phyloP scores from a whole-genome alignment of 768 basidiomycete genomes.

The Dioszegia aurantiaca region DNA sequence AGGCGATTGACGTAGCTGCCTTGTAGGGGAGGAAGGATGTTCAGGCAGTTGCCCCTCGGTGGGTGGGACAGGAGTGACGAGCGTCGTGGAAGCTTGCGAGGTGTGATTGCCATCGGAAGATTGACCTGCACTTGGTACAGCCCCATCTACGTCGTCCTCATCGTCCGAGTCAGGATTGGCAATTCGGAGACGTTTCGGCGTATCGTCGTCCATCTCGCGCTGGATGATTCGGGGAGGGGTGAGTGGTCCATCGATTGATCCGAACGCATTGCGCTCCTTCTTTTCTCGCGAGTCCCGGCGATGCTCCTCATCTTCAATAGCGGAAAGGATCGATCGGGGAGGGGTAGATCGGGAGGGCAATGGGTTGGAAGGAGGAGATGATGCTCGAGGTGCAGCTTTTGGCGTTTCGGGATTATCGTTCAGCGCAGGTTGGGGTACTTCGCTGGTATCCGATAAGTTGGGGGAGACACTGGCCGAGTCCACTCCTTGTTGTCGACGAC shows the following conservation, averaged over 20 bases:
- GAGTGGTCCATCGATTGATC: not conserved
- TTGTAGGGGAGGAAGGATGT: not conserved
- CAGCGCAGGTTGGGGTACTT: too few species aligned
- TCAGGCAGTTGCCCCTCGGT: not conserved
- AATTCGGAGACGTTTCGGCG: constrained; percentile 11
- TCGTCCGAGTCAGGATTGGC: constrained; percentile 9
- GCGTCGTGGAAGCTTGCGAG: not conserved
- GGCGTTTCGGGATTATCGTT: not conserved
- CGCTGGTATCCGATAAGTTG: too few species aligned
- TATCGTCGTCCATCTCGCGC: constrained; percentile 3
- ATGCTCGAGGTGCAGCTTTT: not conserved
- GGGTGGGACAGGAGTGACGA: constrained; percentile 10
- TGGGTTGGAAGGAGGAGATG: not conserved
- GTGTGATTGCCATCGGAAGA: constrained; percentile 8
- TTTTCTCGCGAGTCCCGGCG: not conserved
- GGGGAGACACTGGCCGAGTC: not conserved
- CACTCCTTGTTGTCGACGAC: constrained; percentile 7
- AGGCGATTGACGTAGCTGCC: not conserved
- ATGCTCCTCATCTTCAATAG: too few species aligned
- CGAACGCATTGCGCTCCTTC: not conserved
- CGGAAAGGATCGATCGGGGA: too few species aligned
- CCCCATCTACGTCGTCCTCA: constrained; percentile 2
- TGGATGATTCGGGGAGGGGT: not conserved
- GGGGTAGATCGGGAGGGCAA: too few species aligned
- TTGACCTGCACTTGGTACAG: not conserved